Percentiles rank a stretch among this genome's conserved stretches.
Conservation (phyloP, 495 filamentous ascomycete species). For the Parathielavia hyrcaniae region DNA sequence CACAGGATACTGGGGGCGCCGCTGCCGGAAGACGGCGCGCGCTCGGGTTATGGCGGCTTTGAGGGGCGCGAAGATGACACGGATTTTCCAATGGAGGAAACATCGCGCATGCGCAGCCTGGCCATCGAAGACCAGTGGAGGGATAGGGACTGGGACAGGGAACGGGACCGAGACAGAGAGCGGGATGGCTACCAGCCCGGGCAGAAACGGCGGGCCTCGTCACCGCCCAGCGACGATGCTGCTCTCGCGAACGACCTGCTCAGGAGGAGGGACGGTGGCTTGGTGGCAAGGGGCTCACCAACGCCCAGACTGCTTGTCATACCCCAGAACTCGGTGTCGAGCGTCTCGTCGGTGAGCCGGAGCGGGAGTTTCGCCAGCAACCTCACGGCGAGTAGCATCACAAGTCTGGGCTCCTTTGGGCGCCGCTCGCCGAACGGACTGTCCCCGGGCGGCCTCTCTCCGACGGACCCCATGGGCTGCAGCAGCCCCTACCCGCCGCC, state of each 20-base stretch:
- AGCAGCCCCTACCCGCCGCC: conserved; percentile 55
- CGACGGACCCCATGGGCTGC: conserved; percentile 41
- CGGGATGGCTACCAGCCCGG: conserved; percentile 42
- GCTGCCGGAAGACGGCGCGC: conserved; percentile 34
- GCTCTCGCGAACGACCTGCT: conserved; percentile 59
- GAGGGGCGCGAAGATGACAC: conserved; percentile 55
- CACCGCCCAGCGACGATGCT: conserved; percentile 67
- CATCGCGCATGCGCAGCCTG: conserved; percentile 50
- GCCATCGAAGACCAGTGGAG: conserved; percentile 49
- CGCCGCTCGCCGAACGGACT: conserved; percentile 66
- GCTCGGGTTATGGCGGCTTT: conserved; percentile 39
- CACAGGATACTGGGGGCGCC: conserved; percentile 48
- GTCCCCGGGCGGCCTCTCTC: conserved; percentile 56
- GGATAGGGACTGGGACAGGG: conserved; percentile 25
- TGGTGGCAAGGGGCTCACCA: conserved; percentile 49
- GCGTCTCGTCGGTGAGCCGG: conserved; percentile 63
- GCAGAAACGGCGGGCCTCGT: conserved; percentile 75
- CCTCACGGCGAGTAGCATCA: conserved; percentile 64
- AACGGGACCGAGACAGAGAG: conserved; percentile 19
- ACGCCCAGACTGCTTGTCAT: conserved; percentile 54
- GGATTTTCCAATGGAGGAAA: conserved; percentile 65
- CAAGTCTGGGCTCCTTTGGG: conserved; percentile 64
- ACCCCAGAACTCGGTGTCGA: conserved; percentile 62
- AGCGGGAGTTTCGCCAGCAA: conserved; percentile 71
- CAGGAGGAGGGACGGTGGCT: conserved; percentile 55